Conservation (phyloP, 2,329 filamentous ascomycete genomes). For the Botrytis hyacinthi region DNA sequence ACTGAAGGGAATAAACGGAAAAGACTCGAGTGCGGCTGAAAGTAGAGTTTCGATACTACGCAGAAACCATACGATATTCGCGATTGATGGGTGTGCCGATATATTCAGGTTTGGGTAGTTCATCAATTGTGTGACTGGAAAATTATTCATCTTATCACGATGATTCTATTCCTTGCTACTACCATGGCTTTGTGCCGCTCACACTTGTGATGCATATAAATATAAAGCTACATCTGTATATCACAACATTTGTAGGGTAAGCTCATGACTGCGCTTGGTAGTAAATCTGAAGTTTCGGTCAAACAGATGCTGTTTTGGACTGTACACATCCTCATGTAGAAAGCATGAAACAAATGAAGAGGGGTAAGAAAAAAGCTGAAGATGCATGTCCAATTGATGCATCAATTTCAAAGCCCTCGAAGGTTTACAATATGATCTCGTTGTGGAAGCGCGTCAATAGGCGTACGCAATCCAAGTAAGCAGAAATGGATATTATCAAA, state of each 20-base stretch:
- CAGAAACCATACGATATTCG: neutral
- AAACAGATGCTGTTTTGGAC: neutral
- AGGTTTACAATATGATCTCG: neutral
- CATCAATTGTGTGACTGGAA: neutral
- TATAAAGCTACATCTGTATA: neutral
- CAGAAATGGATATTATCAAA: neutral
- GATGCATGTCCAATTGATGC: neutral
- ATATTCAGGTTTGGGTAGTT: neutral
- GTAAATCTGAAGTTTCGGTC: neutral
- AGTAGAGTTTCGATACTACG: neutral
- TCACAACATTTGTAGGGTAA: neutral
- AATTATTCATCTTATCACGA: neutral
- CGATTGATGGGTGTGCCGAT: neutral
- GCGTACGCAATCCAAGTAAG: neutral
- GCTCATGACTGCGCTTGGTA: neutral
- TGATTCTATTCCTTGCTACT: neutral
- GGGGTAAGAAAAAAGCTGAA: neutral
- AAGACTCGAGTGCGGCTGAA: neutral
- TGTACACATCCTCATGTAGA: neutral
- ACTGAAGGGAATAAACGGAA: neutral
- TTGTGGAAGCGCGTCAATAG: neutral
- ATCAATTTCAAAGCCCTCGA: neutral
- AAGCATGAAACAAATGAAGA: neutral
- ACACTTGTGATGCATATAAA: neutral
- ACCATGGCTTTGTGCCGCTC: neutral